These are phyloP conservation scores for Sporobolomyces pararoseus DNA, from an alignment of 768 basidiomycete species.

Conservation along the genomic window DNA sequence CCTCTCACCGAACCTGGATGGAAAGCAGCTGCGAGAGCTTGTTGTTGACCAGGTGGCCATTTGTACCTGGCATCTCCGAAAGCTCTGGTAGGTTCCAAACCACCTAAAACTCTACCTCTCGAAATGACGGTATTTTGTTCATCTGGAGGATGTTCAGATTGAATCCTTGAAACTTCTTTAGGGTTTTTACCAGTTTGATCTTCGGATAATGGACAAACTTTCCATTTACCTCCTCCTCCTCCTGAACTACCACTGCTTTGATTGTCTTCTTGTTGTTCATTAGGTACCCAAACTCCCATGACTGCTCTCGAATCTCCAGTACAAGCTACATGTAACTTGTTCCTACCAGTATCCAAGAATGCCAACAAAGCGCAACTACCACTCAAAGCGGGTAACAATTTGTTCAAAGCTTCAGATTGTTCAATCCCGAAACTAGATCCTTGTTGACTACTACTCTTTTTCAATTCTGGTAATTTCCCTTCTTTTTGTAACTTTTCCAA, in stretches of 20 bases:
- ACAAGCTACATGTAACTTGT: slow-evolving; percentile 80
- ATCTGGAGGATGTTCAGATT: slow-evolving; percentile 73
- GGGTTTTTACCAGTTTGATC: slow-evolving; percentile 93
- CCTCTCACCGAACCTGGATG: slow-evolving; percentile 41
- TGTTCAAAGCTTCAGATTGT: slow-evolving; percentile 54
- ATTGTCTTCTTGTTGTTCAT: slow-evolving; percentile 54
- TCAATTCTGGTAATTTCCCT: slow-evolving; percentile 53
- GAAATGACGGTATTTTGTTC: slow-evolving; percentile 70
- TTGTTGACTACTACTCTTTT: slow-evolving; percentile 56
- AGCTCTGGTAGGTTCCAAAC: slow-evolving; percentile 68
- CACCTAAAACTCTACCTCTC: slow-evolving; percentile 77
- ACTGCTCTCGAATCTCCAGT: slow-evolving; percentile 94
- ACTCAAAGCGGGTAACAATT: slow-evolving; percentile 78
- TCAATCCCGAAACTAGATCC: slow-evolving; percentile 62
- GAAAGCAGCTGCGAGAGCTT: slow-evolving; percentile 71
- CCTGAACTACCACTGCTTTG: too few relatives aligned
- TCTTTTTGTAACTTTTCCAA: slow-evolving; percentile 56
- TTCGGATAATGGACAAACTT: slow-evolving; percentile 86
- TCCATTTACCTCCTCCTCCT: slow-evolving; percentile 59
- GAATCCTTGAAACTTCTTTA: slow-evolving; percentile 77
- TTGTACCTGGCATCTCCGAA: slow-evolving; percentile 90
- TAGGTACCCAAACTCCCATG: slow-evolving; percentile 81
- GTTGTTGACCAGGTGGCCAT: slow-evolving; percentile 62
- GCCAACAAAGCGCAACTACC: slow-evolving; percentile 91
- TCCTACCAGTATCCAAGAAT: slow-evolving; percentile 75